These are phyloP conservation scores for Myriosclerotinia duriaeana DNA, from an alignment of 2,329 filamentous ascomycete species.

Conservation along the genomic window DNA sequence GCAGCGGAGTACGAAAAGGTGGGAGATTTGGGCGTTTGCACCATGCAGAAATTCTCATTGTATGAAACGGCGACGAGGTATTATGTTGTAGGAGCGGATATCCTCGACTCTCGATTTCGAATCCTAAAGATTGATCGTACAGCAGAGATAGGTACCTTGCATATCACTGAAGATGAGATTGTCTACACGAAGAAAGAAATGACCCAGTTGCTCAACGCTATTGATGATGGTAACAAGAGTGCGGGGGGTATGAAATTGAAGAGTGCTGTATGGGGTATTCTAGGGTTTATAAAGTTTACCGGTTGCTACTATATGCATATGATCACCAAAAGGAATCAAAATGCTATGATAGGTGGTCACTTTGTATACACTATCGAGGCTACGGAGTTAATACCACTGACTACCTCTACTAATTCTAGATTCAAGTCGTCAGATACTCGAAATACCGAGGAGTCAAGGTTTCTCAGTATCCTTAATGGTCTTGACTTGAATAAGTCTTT, in stretches of 20 bases:
- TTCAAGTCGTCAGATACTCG: slow-evolving; percentile 70
- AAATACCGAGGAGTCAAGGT: slow-evolving; percentile 86
- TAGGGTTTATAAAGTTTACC: slow-evolving; percentile 95
- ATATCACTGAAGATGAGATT: slow-evolving; percentile 89
- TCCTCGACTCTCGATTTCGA: slow-evolving; percentile 83
- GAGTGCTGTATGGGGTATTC: slow-evolving; percentile 86
- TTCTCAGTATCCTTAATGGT: slow-evolving; percentile 84
- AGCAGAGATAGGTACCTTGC: slow-evolving; percentile 73
- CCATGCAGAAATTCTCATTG: slow-evolving; percentile 95
- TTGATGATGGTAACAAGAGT: slow-evolving; percentile 90
- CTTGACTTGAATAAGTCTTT: slow-evolving; percentile 88
- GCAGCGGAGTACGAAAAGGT: slow-evolving; percentile 39
- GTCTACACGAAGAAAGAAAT: slow-evolving; percentile 91
- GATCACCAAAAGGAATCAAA: slow-evolving; percentile 92
- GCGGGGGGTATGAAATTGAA: slow-evolving; percentile 87
- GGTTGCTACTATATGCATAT: slow-evolving; percentile 96
- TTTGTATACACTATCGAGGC: slow-evolving; percentile 94
- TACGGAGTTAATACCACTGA: slow-evolving; percentile 86
- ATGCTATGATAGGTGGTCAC: slow-evolving; percentile 93
- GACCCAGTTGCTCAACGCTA: slow-evolving; percentile 87
- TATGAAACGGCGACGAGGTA: slow-evolving; percentile 94
- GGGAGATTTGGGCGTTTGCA: slow-evolving; percentile 49
- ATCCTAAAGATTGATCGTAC: slow-evolving; percentile 95
- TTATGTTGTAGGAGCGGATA: slow-evolving; percentile 90
- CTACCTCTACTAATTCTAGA: slow-evolving; percentile 63